Conservation (phyloP, 2,329 filamentous ascomycete species). For the Colletotrichum scovillei region DNA sequence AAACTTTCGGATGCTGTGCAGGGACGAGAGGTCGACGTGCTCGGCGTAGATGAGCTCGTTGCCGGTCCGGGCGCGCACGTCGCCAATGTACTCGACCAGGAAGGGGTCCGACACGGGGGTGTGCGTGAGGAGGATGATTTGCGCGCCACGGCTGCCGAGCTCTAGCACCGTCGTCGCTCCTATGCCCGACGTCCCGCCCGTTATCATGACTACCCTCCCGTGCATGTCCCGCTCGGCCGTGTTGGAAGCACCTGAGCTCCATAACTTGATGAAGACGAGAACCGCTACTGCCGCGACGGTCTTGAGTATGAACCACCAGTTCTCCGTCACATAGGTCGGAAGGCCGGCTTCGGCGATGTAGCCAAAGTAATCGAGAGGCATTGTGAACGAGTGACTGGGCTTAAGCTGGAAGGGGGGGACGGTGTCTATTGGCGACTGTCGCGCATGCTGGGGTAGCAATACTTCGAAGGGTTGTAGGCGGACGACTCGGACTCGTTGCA, state of each 20-base stretch:
- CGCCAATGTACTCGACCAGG: conserved; percentile 91
- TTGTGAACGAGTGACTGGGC: conserved; percentile 42
- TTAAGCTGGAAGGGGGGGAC: neutral
- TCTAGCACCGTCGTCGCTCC: conserved; percentile 80
- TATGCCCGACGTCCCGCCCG: conserved; percentile 93
- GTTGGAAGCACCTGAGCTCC: conserved; percentile 81
- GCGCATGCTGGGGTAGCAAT: conserved; percentile 1
- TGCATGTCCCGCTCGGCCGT: conserved; percentile 86
- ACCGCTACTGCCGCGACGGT: conserved; percentile 48
- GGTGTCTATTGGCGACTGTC: neutral
- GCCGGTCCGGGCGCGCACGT: conserved; percentile 78
- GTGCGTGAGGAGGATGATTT: conserved; percentile 90
- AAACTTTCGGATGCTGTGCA: conserved; percentile 93
- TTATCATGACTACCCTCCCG: conserved; percentile 93
- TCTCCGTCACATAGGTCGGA: conserved; percentile 59
- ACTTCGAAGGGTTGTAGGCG: neutral
- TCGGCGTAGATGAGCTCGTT: conserved; percentile 96
- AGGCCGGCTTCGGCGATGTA: conserved; percentile 59
- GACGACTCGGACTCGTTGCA: neutral
- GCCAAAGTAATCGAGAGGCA: conserved; percentile 65
- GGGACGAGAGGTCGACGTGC: conserved; percentile 87
- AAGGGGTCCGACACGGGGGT: conserved; percentile 86
- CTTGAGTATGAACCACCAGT: conserved; percentile 56
- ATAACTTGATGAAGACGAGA: conserved; percentile 72
- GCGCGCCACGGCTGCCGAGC: conserved; percentile 85